Evolutionary conservation across 108 stramenopile genomes (phyloP).

Genomic region (Skeletonema potamos): DNA sequence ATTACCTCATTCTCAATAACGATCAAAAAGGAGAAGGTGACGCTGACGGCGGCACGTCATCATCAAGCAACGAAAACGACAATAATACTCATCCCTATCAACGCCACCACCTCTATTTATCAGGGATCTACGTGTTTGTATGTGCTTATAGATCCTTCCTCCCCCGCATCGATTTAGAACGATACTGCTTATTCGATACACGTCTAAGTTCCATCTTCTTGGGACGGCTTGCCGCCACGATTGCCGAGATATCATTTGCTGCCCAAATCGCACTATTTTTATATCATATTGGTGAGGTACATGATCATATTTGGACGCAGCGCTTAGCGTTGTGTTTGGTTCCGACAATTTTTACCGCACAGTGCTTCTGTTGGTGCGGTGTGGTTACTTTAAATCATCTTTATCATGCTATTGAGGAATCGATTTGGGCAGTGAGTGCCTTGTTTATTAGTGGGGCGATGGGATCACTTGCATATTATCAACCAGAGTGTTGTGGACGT

Average conservation of each 20-base stretch:
- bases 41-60: not conserved
- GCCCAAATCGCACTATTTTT: constrained; percentile 34
- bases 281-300: constrained; percentile 21
- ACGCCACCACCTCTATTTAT: constrained; percentile 30
- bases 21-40: not conserved
- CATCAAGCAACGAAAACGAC: not conserved
- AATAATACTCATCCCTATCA: constrained; percentile 8
- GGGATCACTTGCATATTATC: constrained; percentile 6
- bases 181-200: constrained; percentile 46
- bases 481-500: not conserved
- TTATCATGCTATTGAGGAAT: constrained; percentile 48
- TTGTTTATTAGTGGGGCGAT: constrained; percentile 13
- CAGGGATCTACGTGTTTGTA: constrained; percentile 39
- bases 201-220: constrained; percentile 37
- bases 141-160: constrained; percentile 46
- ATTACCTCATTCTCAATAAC: not conserved
- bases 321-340: constrained; percentile 10
- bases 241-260: constrained; percentile 35
- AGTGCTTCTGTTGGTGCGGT: constrained; percentile 46
- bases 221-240: constrained; percentile 29
- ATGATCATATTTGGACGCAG: constrained; percentile 21
- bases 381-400: constrained; percentile 36
- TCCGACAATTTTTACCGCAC: constrained; percentile 24
- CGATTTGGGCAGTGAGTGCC: constrained; percentile 33
- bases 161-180: constrained; percentile 40